A percentile compares a stretch with the other conserved stretches of the same genome.
These are phyloP conservation scores for Pholiota adiposa DNA, from an alignment of 1,284 basidiomycete genomes.

Conservation along the genomic window DNA sequence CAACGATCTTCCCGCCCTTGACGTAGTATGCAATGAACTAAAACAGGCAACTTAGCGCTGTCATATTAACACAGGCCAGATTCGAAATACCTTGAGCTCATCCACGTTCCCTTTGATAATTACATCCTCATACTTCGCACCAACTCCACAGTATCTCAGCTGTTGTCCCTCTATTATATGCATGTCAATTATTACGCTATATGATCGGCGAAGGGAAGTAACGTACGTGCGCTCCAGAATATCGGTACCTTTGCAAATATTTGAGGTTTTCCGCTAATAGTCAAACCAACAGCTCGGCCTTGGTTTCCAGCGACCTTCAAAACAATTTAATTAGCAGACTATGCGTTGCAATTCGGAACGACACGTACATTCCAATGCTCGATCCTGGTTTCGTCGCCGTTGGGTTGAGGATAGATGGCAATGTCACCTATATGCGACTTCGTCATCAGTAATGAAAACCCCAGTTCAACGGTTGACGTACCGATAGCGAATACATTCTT, in stretches of 20 bases:
- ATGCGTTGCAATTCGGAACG: background rate
- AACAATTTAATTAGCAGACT: conserved; percentile 14
- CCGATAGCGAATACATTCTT: conserved; percentile 85
- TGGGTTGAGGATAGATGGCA: conserved; percentile 76
- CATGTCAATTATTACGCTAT: background rate
- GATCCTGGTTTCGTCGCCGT: conserved; percentile 63
- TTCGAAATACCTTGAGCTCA: conserved; percentile 72
- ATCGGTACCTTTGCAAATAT: conserved; percentile 82
- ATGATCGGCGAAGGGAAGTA: background rate
- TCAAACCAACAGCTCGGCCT: conserved; percentile 82
- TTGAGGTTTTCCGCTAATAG: conserved; percentile 67
- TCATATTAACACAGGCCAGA: background rate
- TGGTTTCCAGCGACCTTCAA: conserved; percentile 82
- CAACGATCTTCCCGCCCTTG: conserved; percentile 77
- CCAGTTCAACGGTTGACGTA: conserved; percentile 25
- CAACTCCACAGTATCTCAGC: conserved; percentile 82
- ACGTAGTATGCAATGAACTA: conserved; percentile 90
- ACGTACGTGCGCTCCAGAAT: conserved; percentile 88
- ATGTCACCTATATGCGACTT: conserved; percentile 67
- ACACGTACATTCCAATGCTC: conserved; percentile 91
- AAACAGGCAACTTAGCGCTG: conserved; percentile 7
- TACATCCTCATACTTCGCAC: conserved; percentile 71
- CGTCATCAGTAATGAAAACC: background rate
- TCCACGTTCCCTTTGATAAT: conserved; percentile 78
- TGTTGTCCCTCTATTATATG: conserved; percentile 43